These are phyloP conservation scores for Melastoma malabathricum DNA, from an alignment of 345 rosid genomes.

Conservation along the genomic window DNA sequence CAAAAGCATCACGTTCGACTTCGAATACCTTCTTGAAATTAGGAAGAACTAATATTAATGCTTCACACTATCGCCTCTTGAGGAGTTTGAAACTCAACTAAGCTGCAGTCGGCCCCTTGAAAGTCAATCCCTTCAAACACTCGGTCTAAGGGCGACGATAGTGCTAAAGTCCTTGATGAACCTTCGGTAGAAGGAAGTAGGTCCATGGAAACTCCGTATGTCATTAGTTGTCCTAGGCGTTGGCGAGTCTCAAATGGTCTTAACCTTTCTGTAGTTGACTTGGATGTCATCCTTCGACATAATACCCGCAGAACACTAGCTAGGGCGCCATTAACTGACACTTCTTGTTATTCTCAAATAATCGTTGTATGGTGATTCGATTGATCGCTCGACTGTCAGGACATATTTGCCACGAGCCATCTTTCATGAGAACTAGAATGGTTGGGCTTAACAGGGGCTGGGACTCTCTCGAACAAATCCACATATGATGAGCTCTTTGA, in stretches of 20 bases:
- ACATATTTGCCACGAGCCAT: too few relatives aligned
- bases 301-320: background rate
- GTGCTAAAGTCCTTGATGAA: background rate
- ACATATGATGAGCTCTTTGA: too few relatives aligned
- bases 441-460: too few relatives aligned
- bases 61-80: background rate
- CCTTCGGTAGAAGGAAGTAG: background rate
- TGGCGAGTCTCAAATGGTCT: background rate
- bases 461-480: too few relatives aligned
- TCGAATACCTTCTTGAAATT: background rate
- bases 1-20: background rate
- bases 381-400: too few relatives aligned
- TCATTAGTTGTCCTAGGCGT: background rate
- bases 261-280: background rate
- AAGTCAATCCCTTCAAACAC: background rate
- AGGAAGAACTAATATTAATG: background rate
- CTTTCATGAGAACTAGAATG: too few relatives aligned
- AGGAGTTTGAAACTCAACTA: background rate
- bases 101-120: background rate
- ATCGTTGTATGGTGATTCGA: background rate
- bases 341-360: background rate
- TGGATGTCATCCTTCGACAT: background rate
- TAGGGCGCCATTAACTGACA: background rate
- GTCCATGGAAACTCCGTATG: background rate
- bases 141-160: background rate